Evolutionary conservation across 2,329 filamentous ascomycete genomes (phyloP).

Genomic region (Stachybotrys chartarum): DNA sequence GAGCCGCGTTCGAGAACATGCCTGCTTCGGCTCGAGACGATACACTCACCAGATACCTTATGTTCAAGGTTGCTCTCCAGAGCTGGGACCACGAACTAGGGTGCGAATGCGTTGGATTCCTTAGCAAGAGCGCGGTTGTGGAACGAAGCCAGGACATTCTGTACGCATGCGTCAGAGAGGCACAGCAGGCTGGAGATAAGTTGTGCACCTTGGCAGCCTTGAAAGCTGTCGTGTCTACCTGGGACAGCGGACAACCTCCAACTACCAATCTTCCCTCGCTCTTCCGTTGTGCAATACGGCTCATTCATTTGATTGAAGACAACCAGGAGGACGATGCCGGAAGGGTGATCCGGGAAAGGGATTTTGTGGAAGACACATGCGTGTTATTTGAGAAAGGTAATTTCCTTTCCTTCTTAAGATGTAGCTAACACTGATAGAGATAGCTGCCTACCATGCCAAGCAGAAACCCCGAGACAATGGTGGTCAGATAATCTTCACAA

Average conservation of each 20-base stretch:
- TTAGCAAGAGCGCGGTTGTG: conserved; percentile 46
- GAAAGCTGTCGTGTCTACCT: conserved; percentile 22
- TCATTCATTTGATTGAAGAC: conserved; percentile 37
- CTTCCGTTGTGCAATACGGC: conserved; percentile 43
- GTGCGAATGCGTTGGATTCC: conserved; percentile 52
- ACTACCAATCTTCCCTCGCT: conserved; percentile 26
- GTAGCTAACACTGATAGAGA: conserved; percentile 3
- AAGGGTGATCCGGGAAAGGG: neutral
- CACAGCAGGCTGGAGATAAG: conserved; percentile 58
- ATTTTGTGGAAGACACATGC: conserved; percentile 43
- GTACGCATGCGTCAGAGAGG: conserved; percentile 75
- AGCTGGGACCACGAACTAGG: conserved; percentile 50
- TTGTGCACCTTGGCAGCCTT: conserved; percentile 40
- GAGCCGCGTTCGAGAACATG: conserved; percentile 47
- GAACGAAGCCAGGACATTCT: conserved; percentile 52
- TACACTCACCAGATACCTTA: conserved; percentile 62
- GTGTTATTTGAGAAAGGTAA: conserved; percentile 38
- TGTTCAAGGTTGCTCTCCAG: conserved; percentile 65
- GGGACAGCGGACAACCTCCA: conserved; percentile 10
- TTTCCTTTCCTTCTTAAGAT: neutral
- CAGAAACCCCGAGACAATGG: conserved; percentile 28
- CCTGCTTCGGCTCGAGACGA: conserved; percentile 49
- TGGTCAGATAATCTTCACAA: conserved; percentile 46
- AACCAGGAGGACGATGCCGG: conserved; percentile 10
- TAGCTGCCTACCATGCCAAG: conserved; percentile 20